These are phyloP conservation scores for Albizia julibrissin DNA, from an alignment of 306 rosid genomes.

Conservation along the genomic window DNA sequence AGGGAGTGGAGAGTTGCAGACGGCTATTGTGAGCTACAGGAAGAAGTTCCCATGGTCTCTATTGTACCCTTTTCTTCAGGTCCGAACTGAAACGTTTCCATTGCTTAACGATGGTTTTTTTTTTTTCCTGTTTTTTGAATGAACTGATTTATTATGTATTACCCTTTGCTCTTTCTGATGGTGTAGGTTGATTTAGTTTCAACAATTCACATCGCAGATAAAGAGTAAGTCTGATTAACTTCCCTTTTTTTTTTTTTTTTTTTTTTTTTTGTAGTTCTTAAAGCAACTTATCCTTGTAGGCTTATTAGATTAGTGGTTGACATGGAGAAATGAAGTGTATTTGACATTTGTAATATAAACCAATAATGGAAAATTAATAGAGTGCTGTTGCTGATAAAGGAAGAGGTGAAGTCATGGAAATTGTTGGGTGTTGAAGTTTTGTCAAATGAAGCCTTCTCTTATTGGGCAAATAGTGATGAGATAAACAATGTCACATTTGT, in stretches of 20 bases:
- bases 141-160: constrained; percentile 21
- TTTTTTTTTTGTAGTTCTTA: constrained; percentile 14
- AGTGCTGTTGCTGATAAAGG: constrained; percentile 21
- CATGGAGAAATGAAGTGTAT: not conserved
- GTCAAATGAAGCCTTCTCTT: not conserved
- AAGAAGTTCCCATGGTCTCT: constrained; percentile 91
- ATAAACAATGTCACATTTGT: not conserved
- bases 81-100: constrained; percentile 15
- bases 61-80: constrained; percentile 83
- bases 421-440: not conserved
- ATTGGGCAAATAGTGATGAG: not conserved
- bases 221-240: constrained; percentile 69
- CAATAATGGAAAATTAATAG: not conserved
- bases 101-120: not conserved
- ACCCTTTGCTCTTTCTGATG: constrained; percentile 29
- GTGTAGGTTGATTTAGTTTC: constrained; percentile 96
- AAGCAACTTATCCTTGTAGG: constrained; percentile 2
- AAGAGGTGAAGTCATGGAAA: constrained; percentile 1
- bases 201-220: constrained; percentile 94
- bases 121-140: not conserved
- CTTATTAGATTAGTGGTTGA: not conserved
- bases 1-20: constrained; percentile 69
- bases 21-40: constrained; percentile 74
- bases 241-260: not conserved
- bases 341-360: not conserved